Base-by-base conservation (phyloP, 2,329 filamentous ascomycete species). In the Aureobasidium sp. region DNA sequence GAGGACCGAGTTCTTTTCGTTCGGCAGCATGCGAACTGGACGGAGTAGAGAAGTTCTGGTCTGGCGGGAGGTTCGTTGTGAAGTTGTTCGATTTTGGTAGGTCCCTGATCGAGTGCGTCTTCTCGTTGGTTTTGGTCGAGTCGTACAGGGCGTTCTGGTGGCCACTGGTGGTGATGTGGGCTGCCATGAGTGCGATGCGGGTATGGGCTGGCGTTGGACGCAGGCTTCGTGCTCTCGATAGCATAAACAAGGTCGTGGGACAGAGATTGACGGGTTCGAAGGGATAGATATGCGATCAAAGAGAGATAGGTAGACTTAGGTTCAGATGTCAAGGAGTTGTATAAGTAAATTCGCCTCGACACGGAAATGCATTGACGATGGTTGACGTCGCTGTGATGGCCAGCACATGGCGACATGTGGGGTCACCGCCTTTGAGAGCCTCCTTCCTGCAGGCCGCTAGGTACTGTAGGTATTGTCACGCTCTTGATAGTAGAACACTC, bases 21-120 rank as follows among this genome's bases (percentile, higher is more conserved):
- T 91, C 87, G 0, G 90, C 91, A 67, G 84, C 83, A 74, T 97
- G 90, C 0, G 93, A 97, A 63, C 83, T 82, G 64, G 86, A 82
- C 0, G 94, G 91, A 0, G 91, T 95, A 17, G 91, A 87, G 71
- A 89, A 96, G 31, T 83, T 76, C 12, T 87, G 75, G 71, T 99
- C 94, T 9, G 91, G 76, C 3, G 92, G 90, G 4, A 97, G 78
- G 57, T 82, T 84, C 2, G 78, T 76, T 0, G 86, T 88, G 72
- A 88, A 88, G 62, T 78, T 78, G 69, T 83, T 84, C n/a, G 83
- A 83, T 69, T 87, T 88, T 11, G 83, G 84, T 44, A 88, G 75
- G 14, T 84, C 80, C 44, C 71, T 69, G 17, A 81, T 73, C n/a
- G 72, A 76, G 62, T 70, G 71, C 9, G 66, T 69, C 62, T 67